Evolutionary conservation across 345 rosid species (phyloP).

Genomic region (Isatis tinctoria): DNA sequence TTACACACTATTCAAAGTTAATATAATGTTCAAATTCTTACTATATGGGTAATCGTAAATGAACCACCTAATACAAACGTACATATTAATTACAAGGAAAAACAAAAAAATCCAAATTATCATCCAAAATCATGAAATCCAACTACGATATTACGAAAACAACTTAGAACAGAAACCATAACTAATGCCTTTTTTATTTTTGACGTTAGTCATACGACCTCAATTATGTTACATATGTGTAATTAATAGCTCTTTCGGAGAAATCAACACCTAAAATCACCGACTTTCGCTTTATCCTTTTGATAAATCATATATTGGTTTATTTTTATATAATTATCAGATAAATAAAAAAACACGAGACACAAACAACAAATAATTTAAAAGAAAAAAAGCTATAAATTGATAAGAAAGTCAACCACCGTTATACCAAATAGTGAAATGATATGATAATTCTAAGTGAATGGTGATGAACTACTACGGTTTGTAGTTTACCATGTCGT

Average conservation of each 20-base stretch:
- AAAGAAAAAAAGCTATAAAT: neutral
- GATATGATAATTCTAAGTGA: neutral
- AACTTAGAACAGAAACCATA: neutral
- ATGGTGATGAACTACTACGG: neutral
- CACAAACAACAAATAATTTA: neutral
- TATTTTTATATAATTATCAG: neutral
- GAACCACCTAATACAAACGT: neutral
- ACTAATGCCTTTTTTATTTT: neutral
- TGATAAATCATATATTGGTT: neutral
- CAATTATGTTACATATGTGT: neutral
- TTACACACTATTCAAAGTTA: neutral
- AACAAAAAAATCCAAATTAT: neutral
- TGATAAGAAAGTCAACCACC: constrained; percentile 17
- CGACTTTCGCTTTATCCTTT: constrained; percentile 1
- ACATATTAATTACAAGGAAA: neutral
- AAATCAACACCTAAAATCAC: constrained; percentile 14
- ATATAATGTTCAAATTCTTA: neutral
- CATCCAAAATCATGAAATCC: neutral
- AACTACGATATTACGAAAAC: neutral
- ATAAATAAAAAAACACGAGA: neutral
- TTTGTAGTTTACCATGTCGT: constrained; percentile 2
- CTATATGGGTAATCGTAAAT: neutral
- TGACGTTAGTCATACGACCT: neutral
- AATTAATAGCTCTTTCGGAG: neutral
- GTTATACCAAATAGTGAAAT: constrained; percentile 26